Evolutionary conservation across 805 yeast species (phyloP).

Genomic region (Candida sanyiensis): DNA sequence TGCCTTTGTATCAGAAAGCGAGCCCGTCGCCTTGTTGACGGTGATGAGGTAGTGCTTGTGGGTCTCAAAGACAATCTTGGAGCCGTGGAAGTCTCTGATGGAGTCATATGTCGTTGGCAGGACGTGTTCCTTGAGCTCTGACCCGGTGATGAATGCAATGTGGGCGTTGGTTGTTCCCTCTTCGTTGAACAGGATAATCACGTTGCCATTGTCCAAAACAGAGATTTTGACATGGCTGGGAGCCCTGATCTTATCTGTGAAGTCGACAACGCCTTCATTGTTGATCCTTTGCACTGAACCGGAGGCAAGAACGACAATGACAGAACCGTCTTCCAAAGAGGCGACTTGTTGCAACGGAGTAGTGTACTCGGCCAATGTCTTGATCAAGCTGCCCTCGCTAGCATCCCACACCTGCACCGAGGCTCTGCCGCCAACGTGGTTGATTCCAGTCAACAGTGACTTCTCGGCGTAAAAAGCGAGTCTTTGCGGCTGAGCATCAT

Average conservation of each 20-base stretch:
- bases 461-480: constrained; percentile 10
- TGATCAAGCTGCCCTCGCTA: constrained; percentile 2
- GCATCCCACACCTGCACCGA: constrained; percentile 22
- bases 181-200: constrained; percentile 11
- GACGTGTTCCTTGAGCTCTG: constrained; percentile 5
- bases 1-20: constrained; percentile 5
- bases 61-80: constrained; percentile 19
- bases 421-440: constrained; percentile 12
- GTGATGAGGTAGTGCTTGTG: constrained; percentile 9
- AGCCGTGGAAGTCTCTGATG: constrained; percentile 20
- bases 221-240: constrained; percentile 9
- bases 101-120: constrained; percentile 13
- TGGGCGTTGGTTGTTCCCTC: constrained; percentile 6
- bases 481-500: constrained; percentile 14
- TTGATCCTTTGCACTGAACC: constrained; percentile 7
- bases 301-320: constrained; percentile 6
- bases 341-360: constrained; percentile 10
- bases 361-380: constrained; percentile 2
- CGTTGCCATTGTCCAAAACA: constrained; percentile 17
- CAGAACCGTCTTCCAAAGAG: constrained; percentile 5
- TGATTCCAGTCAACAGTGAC: constrained; percentile 20
- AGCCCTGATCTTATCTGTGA: constrained; percentile 8
- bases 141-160: constrained; percentile 15
- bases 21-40: constrained; percentile 14
- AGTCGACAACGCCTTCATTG: constrained; percentile 1